Evolutionary conservation across 805 yeast species (phyloP).

Genomic region (Hyphopichia homilentoma): DNA sequence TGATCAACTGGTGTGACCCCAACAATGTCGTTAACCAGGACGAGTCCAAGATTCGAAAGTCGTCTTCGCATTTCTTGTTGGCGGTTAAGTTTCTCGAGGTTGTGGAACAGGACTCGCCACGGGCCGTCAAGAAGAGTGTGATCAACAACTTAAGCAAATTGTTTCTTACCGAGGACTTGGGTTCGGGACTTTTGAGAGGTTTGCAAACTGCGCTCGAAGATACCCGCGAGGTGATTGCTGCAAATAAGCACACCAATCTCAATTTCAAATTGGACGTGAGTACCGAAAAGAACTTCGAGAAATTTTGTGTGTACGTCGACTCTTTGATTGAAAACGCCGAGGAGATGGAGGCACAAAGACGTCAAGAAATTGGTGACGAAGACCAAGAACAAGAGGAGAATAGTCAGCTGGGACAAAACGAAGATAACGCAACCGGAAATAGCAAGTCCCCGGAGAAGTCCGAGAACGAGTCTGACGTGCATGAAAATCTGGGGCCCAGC

Average conservation of each 20-base stretch:
- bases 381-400: conserved; percentile 2
- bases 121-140: conserved; percentile 50
- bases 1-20: conserved; percentile 86
- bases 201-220: conserved; percentile 31
- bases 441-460: conserved; percentile 7
- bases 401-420: too few species aligned
- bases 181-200: conserved; percentile 26
- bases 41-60: conserved; percentile 37
- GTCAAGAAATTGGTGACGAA: conserved; percentile 2
- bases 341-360: conserved; percentile 13
- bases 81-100: conserved; percentile 51
- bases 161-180: conserved; percentile 23
- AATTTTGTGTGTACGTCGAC: conserved; percentile 23
- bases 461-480: conserved; percentile 17
- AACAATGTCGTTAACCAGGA: conserved; percentile 50
- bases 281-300: conserved; percentile 28
- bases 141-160: conserved; percentile 50
- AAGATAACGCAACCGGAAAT: not conserved
- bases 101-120: conserved; percentile 48
- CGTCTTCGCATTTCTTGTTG: conserved; percentile 54
- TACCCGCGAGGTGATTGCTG: conserved; percentile 23
- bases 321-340: conserved; percentile 21
- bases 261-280: conserved; percentile 31
- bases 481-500: conserved; percentile 9
- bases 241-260: conserved; percentile 14